Evolutionary conservation across 2,329 filamentous ascomycete genomes (phyloP).

Genomic region (Trichoderma sp.): DNA sequence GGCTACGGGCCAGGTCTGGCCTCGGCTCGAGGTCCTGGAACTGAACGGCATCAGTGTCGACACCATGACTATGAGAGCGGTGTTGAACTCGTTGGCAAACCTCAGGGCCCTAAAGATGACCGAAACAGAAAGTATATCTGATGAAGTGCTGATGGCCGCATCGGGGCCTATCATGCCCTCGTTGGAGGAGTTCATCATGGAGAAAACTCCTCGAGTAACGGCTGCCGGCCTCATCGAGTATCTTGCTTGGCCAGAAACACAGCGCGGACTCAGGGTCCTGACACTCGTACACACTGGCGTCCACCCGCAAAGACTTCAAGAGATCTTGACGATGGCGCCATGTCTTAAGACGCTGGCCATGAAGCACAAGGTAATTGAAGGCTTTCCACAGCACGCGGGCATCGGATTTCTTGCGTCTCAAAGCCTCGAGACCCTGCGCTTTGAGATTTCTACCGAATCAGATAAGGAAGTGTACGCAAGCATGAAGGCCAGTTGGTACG

Average conservation of each 20-base stretch:
- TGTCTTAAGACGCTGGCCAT: slow-evolving; percentile 57
- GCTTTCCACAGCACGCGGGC: slow-evolving; percentile 48
- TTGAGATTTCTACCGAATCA: slow-evolving; percentile 69
- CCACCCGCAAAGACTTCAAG: slow-evolving; percentile 58
- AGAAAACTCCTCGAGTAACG: slow-evolving; percentile 69
- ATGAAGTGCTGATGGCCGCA: slow-evolving; percentile 69
- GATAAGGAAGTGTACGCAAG: slow-evolving; percentile 56
- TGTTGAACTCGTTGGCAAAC: slow-evolving; percentile 63
- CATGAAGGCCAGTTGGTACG: slow-evolving; percentile 68
- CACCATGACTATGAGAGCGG: slow-evolving; percentile 66
- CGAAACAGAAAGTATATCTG: slow-evolving; percentile 67
- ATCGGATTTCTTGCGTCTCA: slow-evolving; percentile 64
- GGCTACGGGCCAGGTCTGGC: slow-evolving; percentile 64
- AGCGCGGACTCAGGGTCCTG: slow-evolving; percentile 62
- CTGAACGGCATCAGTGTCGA: slow-evolving; percentile 67
- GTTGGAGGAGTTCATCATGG: slow-evolving; percentile 69
- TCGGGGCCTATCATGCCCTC: slow-evolving; percentile 70
- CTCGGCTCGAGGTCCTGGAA: slow-evolving; percentile 70
- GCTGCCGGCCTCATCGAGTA: slow-evolving; percentile 67
- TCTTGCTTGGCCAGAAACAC: slow-evolving; percentile 59
- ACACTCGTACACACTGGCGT: slow-evolving; percentile 72
- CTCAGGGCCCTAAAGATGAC: slow-evolving; percentile 74
- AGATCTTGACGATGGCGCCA: slow-evolving; percentile 57
- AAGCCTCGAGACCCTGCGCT: slow-evolving; percentile 72
- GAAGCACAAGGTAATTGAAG: slow-evolving; percentile 48